Evolutionary conservation across 345 rosid species (phyloP).

Genomic region (Trapa incisa): DNA sequence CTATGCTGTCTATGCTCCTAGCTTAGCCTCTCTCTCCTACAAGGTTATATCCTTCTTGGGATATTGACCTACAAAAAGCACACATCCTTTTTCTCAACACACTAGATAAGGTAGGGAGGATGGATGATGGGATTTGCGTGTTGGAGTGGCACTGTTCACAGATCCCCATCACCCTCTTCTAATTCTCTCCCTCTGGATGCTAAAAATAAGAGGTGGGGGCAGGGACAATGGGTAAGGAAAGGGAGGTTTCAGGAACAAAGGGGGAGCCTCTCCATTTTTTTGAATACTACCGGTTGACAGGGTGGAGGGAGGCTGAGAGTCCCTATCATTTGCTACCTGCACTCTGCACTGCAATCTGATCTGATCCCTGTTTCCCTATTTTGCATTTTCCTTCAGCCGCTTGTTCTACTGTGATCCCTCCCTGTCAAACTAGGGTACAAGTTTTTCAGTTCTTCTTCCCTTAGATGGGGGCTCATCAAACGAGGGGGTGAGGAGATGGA

Average conservation of each 20-base stretch:
- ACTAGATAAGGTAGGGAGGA: not conserved
- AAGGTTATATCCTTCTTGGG: constrained; percentile 1
- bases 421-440: not conserved
- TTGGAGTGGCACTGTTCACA: constrained; percentile 11
- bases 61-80: not conserved
- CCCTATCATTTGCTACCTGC: not conserved
- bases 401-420: not conserved
- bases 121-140: constrained; percentile 18
- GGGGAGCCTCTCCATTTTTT: too few species aligned
- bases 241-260: not conserved
- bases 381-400: not conserved
- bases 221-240: not conserved
- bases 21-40: not conserved
- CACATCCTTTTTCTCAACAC: not conserved
- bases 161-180: not conserved
- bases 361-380: not conserved
- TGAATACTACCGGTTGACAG: not conserved
- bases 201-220: not conserved
- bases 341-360: not conserved
- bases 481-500: not conserved
- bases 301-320: not conserved
- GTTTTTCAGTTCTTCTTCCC: not conserved
- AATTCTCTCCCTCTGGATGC: not conserved
- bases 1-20: too few species aligned
- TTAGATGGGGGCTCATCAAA: not conserved